Conservation (phyloP, 164 flowering plant species). For the Paratinospora sagittata region DNA sequence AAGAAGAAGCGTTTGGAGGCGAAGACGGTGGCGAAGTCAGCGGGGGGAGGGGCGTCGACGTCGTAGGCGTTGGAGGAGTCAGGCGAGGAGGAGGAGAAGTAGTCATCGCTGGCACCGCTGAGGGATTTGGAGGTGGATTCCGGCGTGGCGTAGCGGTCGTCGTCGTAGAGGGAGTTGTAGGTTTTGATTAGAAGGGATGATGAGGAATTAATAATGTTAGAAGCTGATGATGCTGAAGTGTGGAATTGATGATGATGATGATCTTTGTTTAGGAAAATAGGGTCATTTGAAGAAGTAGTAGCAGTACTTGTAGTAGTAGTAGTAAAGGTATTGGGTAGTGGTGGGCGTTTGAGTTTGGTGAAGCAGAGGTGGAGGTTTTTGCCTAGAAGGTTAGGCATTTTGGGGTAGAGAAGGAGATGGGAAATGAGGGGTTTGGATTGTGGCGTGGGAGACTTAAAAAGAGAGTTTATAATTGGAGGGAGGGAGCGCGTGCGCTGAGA, state of each 20-base stretch:
- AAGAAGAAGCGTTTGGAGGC: constrained; percentile 82
- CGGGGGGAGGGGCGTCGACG: constrained; percentile 21
- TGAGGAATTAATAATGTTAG: not conserved
- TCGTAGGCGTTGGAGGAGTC: constrained; percentile 15
- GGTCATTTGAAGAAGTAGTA: not conserved
- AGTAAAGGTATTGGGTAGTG: not conserved
- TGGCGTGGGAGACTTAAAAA: not conserved
- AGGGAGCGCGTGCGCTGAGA: constrained; percentile 11
- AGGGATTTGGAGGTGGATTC: constrained; percentile 22
- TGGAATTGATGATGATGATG: not conserved
- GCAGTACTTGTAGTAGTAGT: not conserved
- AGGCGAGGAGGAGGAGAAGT: constrained; percentile 17
- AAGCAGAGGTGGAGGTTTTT: constrained; percentile 48
- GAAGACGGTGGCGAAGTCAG: constrained; percentile 49
- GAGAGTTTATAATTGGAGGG: not conserved
- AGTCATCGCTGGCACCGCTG: constrained; percentile 7
- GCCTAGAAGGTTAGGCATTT: constrained; percentile 34
- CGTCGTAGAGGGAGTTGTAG: constrained; percentile 44
- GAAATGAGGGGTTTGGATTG: not conserved
- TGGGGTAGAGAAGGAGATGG: not conserved
- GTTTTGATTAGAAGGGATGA: constrained; percentile 29
- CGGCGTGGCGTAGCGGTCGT: constrained; percentile 8
- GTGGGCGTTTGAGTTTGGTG: constrained; percentile 37
- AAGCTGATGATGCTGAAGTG: not conserved
- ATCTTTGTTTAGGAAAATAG: not conserved